Percentiles rank a stretch among this genome's conserved stretches.
Conservation (phyloP, 139 green algal species). For the Picochlorum sp. region DNA sequence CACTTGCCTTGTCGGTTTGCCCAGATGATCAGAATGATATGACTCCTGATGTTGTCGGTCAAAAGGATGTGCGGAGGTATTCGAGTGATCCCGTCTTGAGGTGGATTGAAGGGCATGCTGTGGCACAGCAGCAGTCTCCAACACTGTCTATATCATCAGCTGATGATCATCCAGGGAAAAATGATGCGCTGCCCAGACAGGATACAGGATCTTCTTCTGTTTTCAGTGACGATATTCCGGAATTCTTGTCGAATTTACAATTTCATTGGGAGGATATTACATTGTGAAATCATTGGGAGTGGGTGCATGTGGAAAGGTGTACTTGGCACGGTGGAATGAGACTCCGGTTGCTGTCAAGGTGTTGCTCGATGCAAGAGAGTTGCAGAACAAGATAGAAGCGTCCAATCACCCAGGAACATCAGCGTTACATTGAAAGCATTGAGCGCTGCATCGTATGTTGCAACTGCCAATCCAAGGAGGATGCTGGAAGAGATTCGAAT, state of each 20-base stretch:
- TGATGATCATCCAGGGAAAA: background rate
- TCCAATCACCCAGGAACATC: no score
- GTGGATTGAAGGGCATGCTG: background rate
- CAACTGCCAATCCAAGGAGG: background rate
- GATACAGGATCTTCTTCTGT: background rate
- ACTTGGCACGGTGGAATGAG: conserved; percentile 35
- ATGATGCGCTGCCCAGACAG: background rate
- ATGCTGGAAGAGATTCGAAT: conserved; percentile 3
- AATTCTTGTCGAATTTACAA: background rate
- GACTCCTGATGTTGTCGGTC: background rate
- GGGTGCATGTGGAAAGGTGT: conserved; percentile 47
- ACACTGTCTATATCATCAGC: background rate
- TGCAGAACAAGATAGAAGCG: no score
- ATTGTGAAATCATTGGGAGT: conserved; percentile 22
- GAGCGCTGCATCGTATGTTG: background rate
- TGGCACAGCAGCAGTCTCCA: background rate
- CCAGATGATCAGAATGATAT: background rate
- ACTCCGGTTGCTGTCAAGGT: conserved; percentile 49
- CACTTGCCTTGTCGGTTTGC: background rate
- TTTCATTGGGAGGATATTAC: background rate
- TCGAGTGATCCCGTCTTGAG: background rate
- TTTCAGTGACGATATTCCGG: background rate
- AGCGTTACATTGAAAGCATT: background rate
- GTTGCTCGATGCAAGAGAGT: conserved; percentile 11
- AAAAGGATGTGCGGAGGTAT: background rate